Conservation (phyloP, 1,284 basidiomycete genomes). For the Boletus smithii region DNA sequence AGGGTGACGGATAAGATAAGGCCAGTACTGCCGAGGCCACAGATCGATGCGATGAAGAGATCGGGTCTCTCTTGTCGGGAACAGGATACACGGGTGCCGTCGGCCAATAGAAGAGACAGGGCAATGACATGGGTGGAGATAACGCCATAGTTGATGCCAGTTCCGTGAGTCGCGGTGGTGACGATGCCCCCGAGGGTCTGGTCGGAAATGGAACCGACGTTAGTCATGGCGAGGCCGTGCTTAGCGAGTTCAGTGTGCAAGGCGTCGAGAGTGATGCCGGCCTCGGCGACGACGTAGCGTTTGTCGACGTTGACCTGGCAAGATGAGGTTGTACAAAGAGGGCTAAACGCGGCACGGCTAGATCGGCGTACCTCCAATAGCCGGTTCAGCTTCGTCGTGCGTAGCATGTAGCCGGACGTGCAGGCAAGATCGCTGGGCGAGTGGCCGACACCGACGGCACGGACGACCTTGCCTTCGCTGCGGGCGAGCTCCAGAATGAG, state of each 20-base stretch:
- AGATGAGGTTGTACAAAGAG: constrained; percentile 20
- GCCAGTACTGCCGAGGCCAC: constrained; percentile 92
- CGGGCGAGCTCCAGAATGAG: constrained; percentile 83
- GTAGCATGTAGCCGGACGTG: constrained; percentile 79
- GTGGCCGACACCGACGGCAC: constrained; percentile 89
- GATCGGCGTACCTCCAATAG: constrained; percentile 66
- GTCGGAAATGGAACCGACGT: constrained; percentile 95
- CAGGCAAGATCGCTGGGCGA: constrained; percentile 91
- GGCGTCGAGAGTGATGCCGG: constrained; percentile 75
- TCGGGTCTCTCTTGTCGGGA: constrained; percentile 65
- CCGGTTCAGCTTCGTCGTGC: constrained; percentile 67
- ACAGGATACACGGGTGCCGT: constrained; percentile 67
- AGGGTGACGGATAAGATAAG: constrained; percentile 81
- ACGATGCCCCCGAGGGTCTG: constrained; percentile 94
- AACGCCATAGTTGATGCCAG: constrained; percentile 78
- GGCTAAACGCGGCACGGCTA: constrained; percentile 22
- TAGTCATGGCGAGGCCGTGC: constrained; percentile 82
- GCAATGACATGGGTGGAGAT: constrained; percentile 81
- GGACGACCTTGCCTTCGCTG: constrained; percentile 66
- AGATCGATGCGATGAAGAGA: constrained; percentile 89
- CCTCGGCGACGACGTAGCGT: constrained; percentile 66
- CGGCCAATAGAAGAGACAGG: constrained; percentile 71
- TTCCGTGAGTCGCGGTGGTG: constrained; percentile 94
- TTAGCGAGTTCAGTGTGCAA: constrained; percentile 67
- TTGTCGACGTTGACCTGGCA: constrained; percentile 71